Conservation (phyloP, 306 rosid genomes). For the Nissolia schottii region DNA sequence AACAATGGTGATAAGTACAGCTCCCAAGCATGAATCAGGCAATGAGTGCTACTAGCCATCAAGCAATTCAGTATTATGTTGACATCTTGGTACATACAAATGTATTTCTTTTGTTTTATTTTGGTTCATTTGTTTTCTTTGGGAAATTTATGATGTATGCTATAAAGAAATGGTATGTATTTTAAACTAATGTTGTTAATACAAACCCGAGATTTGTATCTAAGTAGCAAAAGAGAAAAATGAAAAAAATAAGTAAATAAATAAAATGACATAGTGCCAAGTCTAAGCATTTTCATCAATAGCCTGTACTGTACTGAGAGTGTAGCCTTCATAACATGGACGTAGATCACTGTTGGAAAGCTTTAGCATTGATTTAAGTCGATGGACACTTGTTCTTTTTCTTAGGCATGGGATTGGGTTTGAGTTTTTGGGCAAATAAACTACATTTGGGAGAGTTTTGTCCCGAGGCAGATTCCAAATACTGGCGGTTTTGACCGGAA, state of each 20-base stretch:
- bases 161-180: slow-evolving; percentile 10
- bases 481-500: too few species aligned
- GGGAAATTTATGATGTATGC: slow-evolving; percentile 1
- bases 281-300: not conserved
- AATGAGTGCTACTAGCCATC: slow-evolving; percentile 25
- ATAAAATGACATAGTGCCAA: not conserved
- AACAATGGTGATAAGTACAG: slow-evolving; percentile 42
- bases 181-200: not conserved
- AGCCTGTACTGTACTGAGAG: not conserved
- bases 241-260: not conserved
- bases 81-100: slow-evolving; percentile 29
- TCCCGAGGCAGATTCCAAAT: too few species aligned
- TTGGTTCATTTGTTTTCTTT: slow-evolving; percentile 7
- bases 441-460: too few species aligned
- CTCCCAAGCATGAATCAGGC: slow-evolving; percentile 36
- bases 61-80: slow-evolving; percentile 12
- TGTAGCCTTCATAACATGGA: not conserved
- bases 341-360: not conserved
- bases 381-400: too few species aligned
- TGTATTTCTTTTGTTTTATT: slow-evolving; percentile 17
- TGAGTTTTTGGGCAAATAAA: too few species aligned
- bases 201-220: not conserved
- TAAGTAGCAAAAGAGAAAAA: not conserved
- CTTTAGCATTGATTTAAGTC: not conserved
- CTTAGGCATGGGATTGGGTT: too few species aligned